Percentiles rank a stretch among this genome's conserved stretches.
phyloP scores from a whole-genome alignment of 1,139 yeast genomes.

The Magnusiomyces suaveolens region DNA sequence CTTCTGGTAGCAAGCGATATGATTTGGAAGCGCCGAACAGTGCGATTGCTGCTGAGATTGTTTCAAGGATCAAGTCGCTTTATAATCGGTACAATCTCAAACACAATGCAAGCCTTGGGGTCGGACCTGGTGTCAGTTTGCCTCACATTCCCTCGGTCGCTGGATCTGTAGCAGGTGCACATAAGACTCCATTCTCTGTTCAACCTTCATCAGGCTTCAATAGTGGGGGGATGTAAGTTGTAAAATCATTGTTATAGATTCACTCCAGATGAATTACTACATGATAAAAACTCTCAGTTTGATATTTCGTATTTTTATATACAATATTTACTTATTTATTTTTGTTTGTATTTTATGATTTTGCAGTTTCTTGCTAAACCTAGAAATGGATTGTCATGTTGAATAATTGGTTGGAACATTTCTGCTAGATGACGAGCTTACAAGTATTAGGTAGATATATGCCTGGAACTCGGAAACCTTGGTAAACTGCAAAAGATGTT shows the following conservation, averaged over 20 bases:
- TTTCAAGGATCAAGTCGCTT: slow-evolving; percentile 42
- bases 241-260: background rate
- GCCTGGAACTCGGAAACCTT: too few species aligned
- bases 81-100: slow-evolving; percentile 8
- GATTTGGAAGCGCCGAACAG: slow-evolving; percentile 69
- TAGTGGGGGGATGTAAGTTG: background rate
- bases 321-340: too few species aligned
- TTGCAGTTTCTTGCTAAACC: too few species aligned
- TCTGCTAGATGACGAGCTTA: too few species aligned
- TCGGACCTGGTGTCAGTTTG: background rate
- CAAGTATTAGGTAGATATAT: too few species aligned
- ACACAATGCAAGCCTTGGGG: background rate
- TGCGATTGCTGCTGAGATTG: slow-evolving; percentile 63
- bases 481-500: too few species aligned
- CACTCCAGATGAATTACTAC: background rate
- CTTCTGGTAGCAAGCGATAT: slow-evolving; percentile 61
- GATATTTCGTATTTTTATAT: too few species aligned
- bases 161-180: background rate
- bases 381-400: too few species aligned
- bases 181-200: background rate
- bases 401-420: too few species aligned
- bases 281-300: background rate
- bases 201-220: background rate
- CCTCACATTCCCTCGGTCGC: background rate
- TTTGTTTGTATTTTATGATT: too few species aligned